Base-by-base conservation (phyloP, 2,329 filamentous ascomycete genomes). In the Fusarium xyrophilum region DNA sequence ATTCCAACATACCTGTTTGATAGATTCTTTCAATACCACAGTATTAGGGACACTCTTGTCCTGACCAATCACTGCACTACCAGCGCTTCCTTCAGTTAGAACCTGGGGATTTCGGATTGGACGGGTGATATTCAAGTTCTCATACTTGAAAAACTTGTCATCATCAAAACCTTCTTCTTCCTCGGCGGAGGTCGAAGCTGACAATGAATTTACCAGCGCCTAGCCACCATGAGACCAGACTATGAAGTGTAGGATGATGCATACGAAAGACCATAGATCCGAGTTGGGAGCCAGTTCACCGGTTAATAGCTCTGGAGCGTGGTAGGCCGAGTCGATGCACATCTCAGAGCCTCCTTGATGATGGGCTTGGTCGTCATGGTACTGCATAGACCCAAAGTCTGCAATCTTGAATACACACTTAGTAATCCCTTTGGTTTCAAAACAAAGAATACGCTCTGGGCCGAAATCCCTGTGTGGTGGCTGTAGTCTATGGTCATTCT, bases 81-180 rank as follows among this genome's bases (percentile, higher is more conserved):
- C 23, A 25, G 15, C 0, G 6, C 0, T 2, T 7, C 10, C 7
- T 42, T 25, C 21, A 17, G 0, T 6, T 11, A 9, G 19, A 3
- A 5, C 11, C 4, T 13, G 15, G 5, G 15, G 10, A 25, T 8
- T 21, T 17, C 25, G 21, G 7, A 3, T 11, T 28, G 4, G 13
- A 2, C 12, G 9, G 6, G 43, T 15, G 9, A 25, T 9, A 28
- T 30, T 21, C 10, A 15, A 21, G 27, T 30, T 23, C 2, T 3
- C 2, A 2, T 6, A 8, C 27, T 32, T 46, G 27, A 23, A 46
- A 15, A 32, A 30, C 7, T 21, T 46, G 7, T 46, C 14, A 21
- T 46, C 43, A 21, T 17, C 23, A 25, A 19, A 25, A n/a, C 12
- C 17, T 13, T 30, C 43, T 15, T 17, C 43, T 13, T 46, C 30